These are phyloP conservation scores for Astragalus glycyphyllos DNA, from an alignment of 306 rosid genomes.

Conservation along the genomic window DNA sequence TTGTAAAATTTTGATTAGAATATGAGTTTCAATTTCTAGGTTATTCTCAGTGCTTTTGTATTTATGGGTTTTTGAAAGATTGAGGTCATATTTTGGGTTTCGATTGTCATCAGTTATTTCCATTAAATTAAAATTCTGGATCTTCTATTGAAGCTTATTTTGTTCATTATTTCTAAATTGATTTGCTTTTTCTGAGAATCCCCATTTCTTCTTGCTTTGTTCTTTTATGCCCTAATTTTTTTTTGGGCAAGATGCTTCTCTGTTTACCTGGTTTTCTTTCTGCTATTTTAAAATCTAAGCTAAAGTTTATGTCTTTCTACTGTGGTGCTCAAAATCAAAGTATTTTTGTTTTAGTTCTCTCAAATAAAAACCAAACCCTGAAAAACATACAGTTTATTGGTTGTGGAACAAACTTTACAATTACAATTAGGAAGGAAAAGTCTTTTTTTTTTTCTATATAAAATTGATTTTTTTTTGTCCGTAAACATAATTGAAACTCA, in stretches of 20 bases:
- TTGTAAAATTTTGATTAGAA: constrained; percentile 42
- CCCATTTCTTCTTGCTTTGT: constrained; percentile 17
- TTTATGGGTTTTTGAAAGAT: constrained; percentile 45
- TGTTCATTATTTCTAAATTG: constrained; percentile 32
- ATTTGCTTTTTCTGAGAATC: constrained; percentile 33
- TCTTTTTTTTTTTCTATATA: background rate
- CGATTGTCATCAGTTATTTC: constrained; percentile 27
- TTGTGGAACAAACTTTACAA: background rate
- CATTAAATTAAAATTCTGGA: constrained; percentile 49
- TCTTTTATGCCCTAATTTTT: constrained; percentile 40
- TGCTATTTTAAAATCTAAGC: too few species aligned
- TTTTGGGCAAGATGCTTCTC: constrained; percentile 14
- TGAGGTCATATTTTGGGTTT: constrained; percentile 30
- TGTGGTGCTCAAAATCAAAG: background rate
- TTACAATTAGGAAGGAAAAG: background rate
- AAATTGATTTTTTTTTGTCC: too few species aligned
- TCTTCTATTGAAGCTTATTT: constrained; percentile 42
- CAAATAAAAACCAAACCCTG: constrained; percentile 8
- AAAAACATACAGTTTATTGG: constrained; percentile 5
- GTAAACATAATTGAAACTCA: too few species aligned
- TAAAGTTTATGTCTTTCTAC: constrained; percentile 12
- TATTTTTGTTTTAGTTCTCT: constrained; percentile 10
- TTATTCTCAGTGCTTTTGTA: constrained; percentile 35
- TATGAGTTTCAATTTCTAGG: constrained; percentile 28
- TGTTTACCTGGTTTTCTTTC: too few species aligned